A percentile compares a stretch with the other conserved stretches of the same genome.
These are phyloP conservation scores for Bruguiera gymnorhiza DNA, from an alignment of 345 rosid species.

Conservation along the genomic window DNA sequence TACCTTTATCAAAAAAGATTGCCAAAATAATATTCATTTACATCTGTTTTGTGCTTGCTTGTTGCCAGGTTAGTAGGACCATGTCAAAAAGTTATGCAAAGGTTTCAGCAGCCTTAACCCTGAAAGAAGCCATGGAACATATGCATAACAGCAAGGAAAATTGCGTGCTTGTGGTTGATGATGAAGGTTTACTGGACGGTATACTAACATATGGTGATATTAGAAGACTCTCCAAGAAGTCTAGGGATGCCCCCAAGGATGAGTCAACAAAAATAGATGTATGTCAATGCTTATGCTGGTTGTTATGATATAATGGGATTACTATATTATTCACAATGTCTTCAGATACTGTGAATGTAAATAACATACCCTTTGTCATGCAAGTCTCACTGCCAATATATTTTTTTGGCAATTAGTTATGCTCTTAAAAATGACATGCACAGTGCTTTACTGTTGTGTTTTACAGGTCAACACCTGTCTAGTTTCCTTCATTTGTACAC, in stretches of 20 bases:
- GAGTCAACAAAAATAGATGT: conserved; percentile 56
- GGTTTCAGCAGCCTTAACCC: conserved; percentile 46
- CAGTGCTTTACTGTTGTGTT: background rate
- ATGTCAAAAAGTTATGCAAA: conserved; percentile 78
- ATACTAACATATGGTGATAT: conserved; percentile 77
- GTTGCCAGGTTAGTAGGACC: conserved; percentile 58
- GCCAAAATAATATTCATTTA: too few species aligned
- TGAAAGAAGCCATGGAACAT: conserved; percentile 72
- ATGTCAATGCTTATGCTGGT: conserved; percentile 19
- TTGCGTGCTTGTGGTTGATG: conserved; percentile 67
- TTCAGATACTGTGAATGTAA: too few species aligned
- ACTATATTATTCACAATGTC: background rate
- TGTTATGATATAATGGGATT: background rate
- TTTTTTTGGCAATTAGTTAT: background rate
- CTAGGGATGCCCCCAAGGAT: conserved; percentile 33
- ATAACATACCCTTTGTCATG: too few species aligned
- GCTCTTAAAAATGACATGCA: background rate
- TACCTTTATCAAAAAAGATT: too few species aligned
- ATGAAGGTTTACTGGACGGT: conserved; percentile 75
- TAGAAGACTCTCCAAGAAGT: conserved; percentile 50
- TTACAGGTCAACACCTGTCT: conserved; percentile 57
- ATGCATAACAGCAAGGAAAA: conserved; percentile 68
- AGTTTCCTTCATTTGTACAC: conserved; percentile 79
- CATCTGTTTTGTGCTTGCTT: conserved; percentile 4
- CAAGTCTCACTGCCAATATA: background rate